These are phyloP conservation scores for Canna indica DNA, from an alignment of 176 grass and related monocot species.

Conservation along the genomic window DNA sequence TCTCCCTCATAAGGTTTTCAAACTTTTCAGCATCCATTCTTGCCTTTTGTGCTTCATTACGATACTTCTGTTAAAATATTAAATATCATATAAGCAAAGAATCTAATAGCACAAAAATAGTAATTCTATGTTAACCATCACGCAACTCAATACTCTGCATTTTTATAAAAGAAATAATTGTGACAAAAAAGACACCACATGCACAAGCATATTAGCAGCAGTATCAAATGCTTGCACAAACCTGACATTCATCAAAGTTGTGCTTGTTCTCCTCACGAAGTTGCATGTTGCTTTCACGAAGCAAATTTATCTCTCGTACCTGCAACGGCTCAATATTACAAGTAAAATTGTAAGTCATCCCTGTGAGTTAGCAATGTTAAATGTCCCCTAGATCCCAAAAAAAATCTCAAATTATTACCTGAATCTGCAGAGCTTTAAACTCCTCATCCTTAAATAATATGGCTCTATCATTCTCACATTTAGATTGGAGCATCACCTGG, in stretches of 20 bases:
- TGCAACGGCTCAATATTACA: constrained; percentile 7
- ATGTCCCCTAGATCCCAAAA: neutral
- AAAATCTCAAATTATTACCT: constrained; percentile 37
- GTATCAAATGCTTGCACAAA: constrained; percentile 18
- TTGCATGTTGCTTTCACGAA: constrained; percentile 99
- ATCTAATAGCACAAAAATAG: neutral
- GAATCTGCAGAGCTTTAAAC: constrained; percentile 79
- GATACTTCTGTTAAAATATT: constrained; percentile 82
- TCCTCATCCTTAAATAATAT: constrained; percentile 84
- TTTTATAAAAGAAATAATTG: neutral
- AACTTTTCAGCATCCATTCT: constrained; percentile 66
- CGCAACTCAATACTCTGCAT: neutral
- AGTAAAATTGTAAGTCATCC: constrained; percentile 7
- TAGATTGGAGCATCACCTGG: constrained; percentile 57
- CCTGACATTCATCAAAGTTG: constrained; percentile 95
- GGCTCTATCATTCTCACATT: constrained; percentile 57
- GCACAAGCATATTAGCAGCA: neutral
- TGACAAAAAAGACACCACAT: neutral
- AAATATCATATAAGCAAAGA: neutral
- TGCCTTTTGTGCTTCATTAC: constrained; percentile 69
- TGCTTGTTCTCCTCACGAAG: constrained; percentile 94
- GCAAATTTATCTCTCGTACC: constrained; percentile 95
- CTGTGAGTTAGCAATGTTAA: neutral
- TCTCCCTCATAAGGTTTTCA: constrained; percentile 54
- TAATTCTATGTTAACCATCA: neutral